These are phyloP conservation scores for Aphanocladium album DNA, from an alignment of 2,329 filamentous ascomycete genomes.

Conservation along the genomic window DNA sequence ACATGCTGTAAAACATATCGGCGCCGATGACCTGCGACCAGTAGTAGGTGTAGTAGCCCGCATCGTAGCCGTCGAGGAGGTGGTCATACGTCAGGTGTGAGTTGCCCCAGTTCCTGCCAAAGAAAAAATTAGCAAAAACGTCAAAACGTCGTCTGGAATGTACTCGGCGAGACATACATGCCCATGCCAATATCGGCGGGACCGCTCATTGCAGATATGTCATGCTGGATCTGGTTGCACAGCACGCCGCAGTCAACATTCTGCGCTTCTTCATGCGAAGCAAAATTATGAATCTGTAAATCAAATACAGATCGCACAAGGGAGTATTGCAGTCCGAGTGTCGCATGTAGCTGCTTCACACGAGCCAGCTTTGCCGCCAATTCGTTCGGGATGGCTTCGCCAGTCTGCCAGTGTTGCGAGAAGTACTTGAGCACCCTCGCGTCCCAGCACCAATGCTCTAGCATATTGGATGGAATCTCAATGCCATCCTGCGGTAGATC, in stretches of 20 bases:
- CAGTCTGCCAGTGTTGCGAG: conserved; percentile 37
- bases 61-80: background rate
- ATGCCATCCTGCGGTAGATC: conserved; percentile 40
- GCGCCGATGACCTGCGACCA: background rate
- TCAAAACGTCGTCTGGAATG: too few relatives aligned
- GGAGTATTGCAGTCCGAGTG: background rate
- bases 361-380: background rate
- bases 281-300: background rate
- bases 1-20: background rate
- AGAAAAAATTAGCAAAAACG: background rate
- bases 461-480: conserved; percentile 52
- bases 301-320: background rate
- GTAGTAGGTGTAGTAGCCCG: background rate
- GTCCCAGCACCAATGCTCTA: conserved; percentile 56
- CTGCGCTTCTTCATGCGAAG: background rate
- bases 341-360: background rate
- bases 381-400: background rate
- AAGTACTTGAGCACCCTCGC: conserved; percentile 45
- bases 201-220: background rate
- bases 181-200: background rate
- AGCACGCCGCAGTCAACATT: background rate
- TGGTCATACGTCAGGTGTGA: background rate
- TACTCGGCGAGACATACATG: too few relatives aligned
- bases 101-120: background rate
- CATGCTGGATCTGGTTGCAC: background rate